phyloP scores from a whole-genome alignment of 169 alveolate species.

The Plasmodium gonderi region DNA sequence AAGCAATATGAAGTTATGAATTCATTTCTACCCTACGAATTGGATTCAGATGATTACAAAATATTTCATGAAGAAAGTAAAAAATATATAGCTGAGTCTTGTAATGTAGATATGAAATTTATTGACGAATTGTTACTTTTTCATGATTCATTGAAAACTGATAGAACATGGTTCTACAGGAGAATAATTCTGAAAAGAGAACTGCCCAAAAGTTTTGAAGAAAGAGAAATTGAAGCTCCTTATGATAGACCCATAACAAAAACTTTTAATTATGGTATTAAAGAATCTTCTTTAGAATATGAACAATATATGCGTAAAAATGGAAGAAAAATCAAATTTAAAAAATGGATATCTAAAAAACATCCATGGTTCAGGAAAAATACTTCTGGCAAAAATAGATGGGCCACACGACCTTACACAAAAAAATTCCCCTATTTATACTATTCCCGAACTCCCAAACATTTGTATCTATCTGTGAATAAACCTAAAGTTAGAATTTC shows the following conservation, averaged over 20 bases:
- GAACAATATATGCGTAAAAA: conserved; percentile 49
- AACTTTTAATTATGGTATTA: conserved; percentile 33
- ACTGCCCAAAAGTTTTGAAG: conserved; percentile 81
- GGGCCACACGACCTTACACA: conserved; percentile 85
- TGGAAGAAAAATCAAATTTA: conserved; percentile 43
- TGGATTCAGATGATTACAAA: conserved; percentile 79
- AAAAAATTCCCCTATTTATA: conserved; percentile 71
- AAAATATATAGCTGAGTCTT: conserved; percentile 76
- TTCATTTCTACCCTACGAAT: conserved; percentile 78
- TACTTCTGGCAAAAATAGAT: conserved; percentile 79
- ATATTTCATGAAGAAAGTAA: conserved; percentile 82
- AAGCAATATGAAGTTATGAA: conserved; percentile 77
- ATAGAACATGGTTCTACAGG: conserved; percentile 84
- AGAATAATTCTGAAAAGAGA: conserved; percentile 75
- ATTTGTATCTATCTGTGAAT: conserved; percentile 32
- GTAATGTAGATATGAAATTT: conserved; percentile 74
- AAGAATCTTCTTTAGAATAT: conserved; percentile 66
- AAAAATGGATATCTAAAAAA: conserved; percentile 68
- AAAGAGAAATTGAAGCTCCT: conserved; percentile 78
- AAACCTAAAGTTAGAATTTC: conserved; percentile 15
- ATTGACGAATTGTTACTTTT: conserved; percentile 82
- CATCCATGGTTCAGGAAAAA: conserved; percentile 86
- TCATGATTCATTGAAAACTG: conserved; percentile 83
- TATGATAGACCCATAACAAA: conserved; percentile 59
- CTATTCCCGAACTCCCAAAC: conserved; percentile 16